Conservation (phyloP, 768 basidiomycete genomes). For the Panellus pusillus region DNA sequence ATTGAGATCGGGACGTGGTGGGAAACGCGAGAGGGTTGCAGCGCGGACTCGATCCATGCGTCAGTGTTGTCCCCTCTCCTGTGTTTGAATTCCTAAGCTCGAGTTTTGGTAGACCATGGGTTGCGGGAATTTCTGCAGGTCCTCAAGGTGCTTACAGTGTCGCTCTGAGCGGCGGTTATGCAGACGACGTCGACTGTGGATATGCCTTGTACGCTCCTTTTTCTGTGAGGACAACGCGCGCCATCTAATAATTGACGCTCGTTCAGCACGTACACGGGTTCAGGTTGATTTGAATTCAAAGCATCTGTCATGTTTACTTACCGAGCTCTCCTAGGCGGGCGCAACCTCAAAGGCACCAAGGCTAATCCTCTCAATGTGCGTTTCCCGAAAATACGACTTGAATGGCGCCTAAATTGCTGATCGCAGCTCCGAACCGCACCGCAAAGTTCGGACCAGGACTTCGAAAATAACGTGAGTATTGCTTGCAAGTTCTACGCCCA, state of each 20-base stretch:
- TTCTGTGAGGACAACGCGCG: neutral
- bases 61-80: conserved; percentile 38
- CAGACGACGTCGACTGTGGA: conserved; percentile 81
- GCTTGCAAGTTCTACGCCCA: neutral
- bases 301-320: neutral
- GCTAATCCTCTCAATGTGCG: conserved; percentile 79
- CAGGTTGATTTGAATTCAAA: conserved; percentile 43
- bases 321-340: conserved; percentile 54
- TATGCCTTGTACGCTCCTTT: conserved; percentile 69
- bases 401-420: neutral
- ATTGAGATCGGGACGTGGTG: conserved; percentile 83
- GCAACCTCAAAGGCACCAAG: conserved; percentile 86
- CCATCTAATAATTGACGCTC: neutral
- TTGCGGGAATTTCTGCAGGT: conserved; percentile 75
- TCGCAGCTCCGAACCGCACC: conserved; percentile 81
- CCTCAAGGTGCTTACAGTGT: conserved; percentile 78
- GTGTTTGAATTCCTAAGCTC: conserved; percentile 7
- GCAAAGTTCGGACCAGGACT: conserved; percentile 82
- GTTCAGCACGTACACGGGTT: conserved; percentile 75
- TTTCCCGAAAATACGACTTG: neutral
- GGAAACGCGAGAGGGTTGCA: conserved; percentile 69
- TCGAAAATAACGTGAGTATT: conserved; percentile 56
- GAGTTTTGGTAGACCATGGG: conserved; percentile 59
- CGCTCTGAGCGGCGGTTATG: conserved; percentile 86
- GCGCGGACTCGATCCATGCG: conserved; percentile 82